Evolutionary conservation across 2,329 filamentous ascomycete species (phyloP), one percentile per base, ranked within the genome.

Genomic region (Hymenoscyphus salicellus): DNA sequence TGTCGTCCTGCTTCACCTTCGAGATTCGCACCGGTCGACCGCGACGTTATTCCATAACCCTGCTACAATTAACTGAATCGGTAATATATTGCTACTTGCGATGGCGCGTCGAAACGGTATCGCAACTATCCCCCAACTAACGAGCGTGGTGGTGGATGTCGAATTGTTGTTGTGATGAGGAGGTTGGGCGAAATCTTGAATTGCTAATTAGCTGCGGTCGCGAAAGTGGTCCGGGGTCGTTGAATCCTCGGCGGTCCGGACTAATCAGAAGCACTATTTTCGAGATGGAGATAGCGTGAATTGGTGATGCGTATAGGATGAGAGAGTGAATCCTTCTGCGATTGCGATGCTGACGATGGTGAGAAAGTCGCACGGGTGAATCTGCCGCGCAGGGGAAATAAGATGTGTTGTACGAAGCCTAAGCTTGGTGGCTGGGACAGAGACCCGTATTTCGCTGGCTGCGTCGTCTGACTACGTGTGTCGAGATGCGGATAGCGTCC

Each of bases 1-100:
- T 49, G 60, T 66, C 58, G 61, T 66, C 55, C 59, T 63, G 61
- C 62, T 68, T 63, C 46, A 60, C 52, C 63, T 30, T 38, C 60
- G 58, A 49, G 38, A 28, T 56, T 60, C 61, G 65, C 55, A 67
- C 58, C 59, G 58, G 58, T 49, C 49, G 61, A 38, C 58, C 63
- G 66, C 64, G 65, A 67, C 63, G 26, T 63, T 69, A 70, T 62
- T 72, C 68, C 69, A 70, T 72, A 41, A 62, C 62, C 57, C 41
- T 57, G 17, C 41, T 33, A 20, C 36, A 11, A 43, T 49, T 7
- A 55, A 41, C 33, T 23, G 26, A 55, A 8, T n/a, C 7, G 38
- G 23, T 60, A 33, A 28, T 17, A 33, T 30, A 46, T 16, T 38
- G 16, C 16, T 30, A 16, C 17, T 17, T 46, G 23, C 58, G 38